Evolutionary conservation across 2,329 filamentous ascomycete genomes (phyloP).

Genomic region (Fusarium siculi): DNA sequence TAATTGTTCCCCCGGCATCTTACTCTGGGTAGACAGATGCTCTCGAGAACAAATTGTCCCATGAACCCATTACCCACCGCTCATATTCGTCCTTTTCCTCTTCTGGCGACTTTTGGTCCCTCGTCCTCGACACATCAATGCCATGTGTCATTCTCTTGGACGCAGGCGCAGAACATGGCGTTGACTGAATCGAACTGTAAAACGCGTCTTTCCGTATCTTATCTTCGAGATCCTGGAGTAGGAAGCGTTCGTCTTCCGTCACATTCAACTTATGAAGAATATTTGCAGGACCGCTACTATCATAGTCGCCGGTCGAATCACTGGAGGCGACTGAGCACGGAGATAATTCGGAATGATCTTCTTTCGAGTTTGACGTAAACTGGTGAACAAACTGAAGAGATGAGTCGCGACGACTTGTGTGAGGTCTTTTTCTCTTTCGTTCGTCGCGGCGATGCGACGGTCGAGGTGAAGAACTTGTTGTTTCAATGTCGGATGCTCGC

Average conservation of each 20-base stretch:
- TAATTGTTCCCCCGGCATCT: rapidly evolving
- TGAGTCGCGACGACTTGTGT: rapidly evolving
- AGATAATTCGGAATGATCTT: rapidly evolving
- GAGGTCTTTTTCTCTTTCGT: neutral
- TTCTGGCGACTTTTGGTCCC: neutral
- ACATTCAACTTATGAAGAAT: neutral
- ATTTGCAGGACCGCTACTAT: rapidly evolving
- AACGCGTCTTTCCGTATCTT: neutral
- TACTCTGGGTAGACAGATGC: neutral
- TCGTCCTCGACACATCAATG: rapidly evolving
- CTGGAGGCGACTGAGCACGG: neutral
- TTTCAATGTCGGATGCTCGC: neutral
- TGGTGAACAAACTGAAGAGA: rapidly evolving
- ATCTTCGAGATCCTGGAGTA: neutral
- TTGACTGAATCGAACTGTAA: neutral
- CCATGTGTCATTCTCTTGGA: neutral
- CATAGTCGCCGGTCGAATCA: neutral
- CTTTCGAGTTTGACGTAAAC: rapidly evolving
- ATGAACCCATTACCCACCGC: neutral
- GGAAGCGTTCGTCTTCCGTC: neutral
- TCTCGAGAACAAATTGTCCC: neutral
- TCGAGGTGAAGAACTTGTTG: rapidly evolving
- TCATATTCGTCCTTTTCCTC: neutral
- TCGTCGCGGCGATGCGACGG: rapidly evolving
- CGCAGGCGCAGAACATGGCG: rapidly evolving